These are phyloP conservation scores for Penicillium sp. DNA, from an alignment of 2,329 filamentous ascomycete species.

Conservation along the genomic window DNA sequence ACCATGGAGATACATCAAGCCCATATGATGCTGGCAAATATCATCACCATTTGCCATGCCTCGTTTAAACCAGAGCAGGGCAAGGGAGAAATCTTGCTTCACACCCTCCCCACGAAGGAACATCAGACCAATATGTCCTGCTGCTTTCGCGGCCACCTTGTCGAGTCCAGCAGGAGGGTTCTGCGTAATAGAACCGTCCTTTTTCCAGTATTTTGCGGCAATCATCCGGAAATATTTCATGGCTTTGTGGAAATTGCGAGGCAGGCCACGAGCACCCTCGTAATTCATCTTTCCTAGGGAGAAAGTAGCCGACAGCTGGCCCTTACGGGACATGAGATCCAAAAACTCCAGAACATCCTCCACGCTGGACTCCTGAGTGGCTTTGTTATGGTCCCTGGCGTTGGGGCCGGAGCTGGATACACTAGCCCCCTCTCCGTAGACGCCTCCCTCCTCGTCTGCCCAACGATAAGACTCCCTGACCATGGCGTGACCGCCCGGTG, in stretches of 20 bases:
- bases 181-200: conserved; percentile 71
- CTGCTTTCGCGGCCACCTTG: conserved; percentile 77
- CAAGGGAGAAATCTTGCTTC: conserved; percentile 72
- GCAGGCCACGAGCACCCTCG: conserved; percentile 75
- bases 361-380: conserved; percentile 79
- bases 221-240: conserved; percentile 80
- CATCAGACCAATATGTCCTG: conserved; percentile 85
- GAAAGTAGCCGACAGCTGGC: conserved; percentile 82
- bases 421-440: conserved; percentile 94
- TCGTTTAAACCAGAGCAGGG: conserved; percentile 78
- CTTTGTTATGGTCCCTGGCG: conserved; percentile 70
- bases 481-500: conserved; percentile 81
- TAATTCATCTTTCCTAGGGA: conserved; percentile 85
- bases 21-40: conserved; percentile 80
- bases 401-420: conserved; percentile 82
- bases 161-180: conserved; percentile 70
- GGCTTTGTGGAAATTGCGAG: conserved; percentile 70
- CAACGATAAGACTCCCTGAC: conserved; percentile 77
- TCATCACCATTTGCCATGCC: conserved; percentile 74
- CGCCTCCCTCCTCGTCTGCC: conserved; percentile 84
- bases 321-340: conserved; percentile 85
- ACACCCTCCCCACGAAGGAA: conserved; percentile 84
- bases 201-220: conserved; percentile 76
- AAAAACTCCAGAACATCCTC: conserved; percentile 95
- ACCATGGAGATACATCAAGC: conserved; percentile 78